Conservation (phyloP, 164 flowering plant genomes). For the Chimonanthus praecox region DNA sequence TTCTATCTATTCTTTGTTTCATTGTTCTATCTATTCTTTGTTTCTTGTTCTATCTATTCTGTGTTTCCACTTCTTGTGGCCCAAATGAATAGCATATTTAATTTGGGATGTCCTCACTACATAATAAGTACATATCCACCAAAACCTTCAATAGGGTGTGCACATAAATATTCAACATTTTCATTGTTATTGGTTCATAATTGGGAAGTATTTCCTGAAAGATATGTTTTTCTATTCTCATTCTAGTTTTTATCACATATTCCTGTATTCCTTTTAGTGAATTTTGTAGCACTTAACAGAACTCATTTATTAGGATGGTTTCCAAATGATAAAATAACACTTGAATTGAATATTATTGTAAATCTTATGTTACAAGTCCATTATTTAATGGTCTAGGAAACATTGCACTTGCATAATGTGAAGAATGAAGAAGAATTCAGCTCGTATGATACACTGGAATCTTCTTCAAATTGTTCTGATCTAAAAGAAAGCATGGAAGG, state of each 20-base stretch:
- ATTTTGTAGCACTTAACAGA: too few relatives aligned
- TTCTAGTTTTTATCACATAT: background rate
- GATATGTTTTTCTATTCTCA: background rate
- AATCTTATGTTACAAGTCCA: background rate
- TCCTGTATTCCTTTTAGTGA: background rate
- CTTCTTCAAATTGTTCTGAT: conserved; percentile 8
- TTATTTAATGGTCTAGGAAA: conserved; percentile 36
- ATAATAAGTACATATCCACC: too few relatives aligned
- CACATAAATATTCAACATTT: too few relatives aligned
- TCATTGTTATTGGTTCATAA: too few relatives aligned
- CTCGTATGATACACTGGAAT: conserved; percentile 20
- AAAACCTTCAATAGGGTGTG: too few relatives aligned
- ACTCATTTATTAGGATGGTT: background rate
- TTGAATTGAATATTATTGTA: background rate
- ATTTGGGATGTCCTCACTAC: background rate
- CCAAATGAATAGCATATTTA: background rate
- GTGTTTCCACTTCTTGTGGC: background rate
- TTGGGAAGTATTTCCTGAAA: too few relatives aligned
- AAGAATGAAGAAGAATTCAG: conserved; percentile 1
- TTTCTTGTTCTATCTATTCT: too few relatives aligned
- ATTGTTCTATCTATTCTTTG: too few relatives aligned
- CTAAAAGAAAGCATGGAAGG: conserved; percentile 2
- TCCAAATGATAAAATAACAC: conserved; percentile 1
- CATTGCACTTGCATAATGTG: conserved; percentile 47
- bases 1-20: too few relatives aligned